These are phyloP conservation scores for Wilcoxina mikolae DNA, from an alignment of 495 filamentous ascomycete species.

Conservation along the genomic window DNA sequence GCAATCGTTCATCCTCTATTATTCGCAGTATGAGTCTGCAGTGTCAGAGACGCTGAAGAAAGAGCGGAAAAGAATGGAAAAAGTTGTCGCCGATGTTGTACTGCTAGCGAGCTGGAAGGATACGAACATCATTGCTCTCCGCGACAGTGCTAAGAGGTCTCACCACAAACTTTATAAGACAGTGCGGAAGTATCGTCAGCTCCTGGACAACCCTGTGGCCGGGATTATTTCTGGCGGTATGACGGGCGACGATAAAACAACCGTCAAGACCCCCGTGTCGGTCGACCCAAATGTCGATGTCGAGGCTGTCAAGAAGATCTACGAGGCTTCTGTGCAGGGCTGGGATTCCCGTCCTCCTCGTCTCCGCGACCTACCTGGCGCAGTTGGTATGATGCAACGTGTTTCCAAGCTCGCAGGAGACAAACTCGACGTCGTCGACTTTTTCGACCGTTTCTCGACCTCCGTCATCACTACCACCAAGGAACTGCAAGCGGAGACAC, in stretches of 20 bases:
- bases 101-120: constrained; percentile 91
- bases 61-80: constrained; percentile 55
- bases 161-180: constrained; percentile 84
- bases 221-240: constrained; percentile 49
- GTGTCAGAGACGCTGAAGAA: constrained; percentile 47
- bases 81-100: constrained; percentile 73
- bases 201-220: constrained; percentile 58
- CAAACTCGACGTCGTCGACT: constrained; percentile 41
- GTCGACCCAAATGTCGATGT: constrained; percentile 14
- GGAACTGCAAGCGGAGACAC: constrained; percentile 66
- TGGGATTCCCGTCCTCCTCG: constrained; percentile 52
- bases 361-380: constrained; percentile 52
- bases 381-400: constrained; percentile 47
- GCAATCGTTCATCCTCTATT: constrained; percentile 61
- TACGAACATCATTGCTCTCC: constrained; percentile 74
- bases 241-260: constrained; percentile 36
- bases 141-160: constrained; percentile 74
- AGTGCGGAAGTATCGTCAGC: constrained; percentile 68
- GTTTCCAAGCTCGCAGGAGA: constrained; percentile 39
- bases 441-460: constrained; percentile 50
- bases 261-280: constrained; percentile 14
- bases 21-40: constrained; percentile 48
- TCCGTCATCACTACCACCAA: constrained; percentile 53
- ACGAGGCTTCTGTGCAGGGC: constrained; percentile 35
- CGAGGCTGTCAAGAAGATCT: constrained; percentile 34